Evolutionary conservation across 2,329 filamentous ascomycete genomes (phyloP).

Genomic region (Bimuria novae-zelandiae): DNA sequence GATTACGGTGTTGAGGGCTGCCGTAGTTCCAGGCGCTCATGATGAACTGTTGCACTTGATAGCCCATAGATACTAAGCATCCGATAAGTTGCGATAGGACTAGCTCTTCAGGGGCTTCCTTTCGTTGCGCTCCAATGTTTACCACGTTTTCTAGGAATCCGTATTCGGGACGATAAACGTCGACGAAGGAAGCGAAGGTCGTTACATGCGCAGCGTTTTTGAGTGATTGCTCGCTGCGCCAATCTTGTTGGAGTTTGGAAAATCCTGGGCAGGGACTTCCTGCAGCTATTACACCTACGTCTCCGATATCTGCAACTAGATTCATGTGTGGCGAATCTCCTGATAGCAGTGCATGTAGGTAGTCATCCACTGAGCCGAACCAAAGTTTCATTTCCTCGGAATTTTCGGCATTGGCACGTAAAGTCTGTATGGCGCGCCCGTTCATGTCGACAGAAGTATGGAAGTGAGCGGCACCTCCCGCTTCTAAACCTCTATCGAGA

Average conservation of each 20-base stretch:
- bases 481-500: constrained; percentile 76
- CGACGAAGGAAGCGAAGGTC: constrained; percentile 74
- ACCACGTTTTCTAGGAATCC: constrained; percentile 78
- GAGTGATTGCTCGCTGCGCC: constrained; percentile 59
- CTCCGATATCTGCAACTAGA: constrained; percentile 62
- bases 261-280: constrained; percentile 82
- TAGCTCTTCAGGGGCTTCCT: constrained; percentile 58
- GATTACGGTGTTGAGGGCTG: constrained; percentile 66
- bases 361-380: constrained; percentile 73
- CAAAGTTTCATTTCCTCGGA: constrained; percentile 58
- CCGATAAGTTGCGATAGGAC: constrained; percentile 76
- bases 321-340: constrained; percentile 42
- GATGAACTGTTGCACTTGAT: constrained; percentile 71
- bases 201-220: constrained; percentile 79
- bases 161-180: constrained; percentile 76
- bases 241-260: constrained; percentile 65
- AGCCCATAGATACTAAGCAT: constrained; percentile 74
- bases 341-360: constrained; percentile 61
- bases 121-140: constrained; percentile 61
- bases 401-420: constrained; percentile 66
- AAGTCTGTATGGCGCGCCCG: constrained; percentile 68
- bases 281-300: constrained; percentile 71
- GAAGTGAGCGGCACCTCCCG: constrained; percentile 68
- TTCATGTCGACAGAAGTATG: constrained; percentile 71
- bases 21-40: constrained; percentile 73